Evolutionary conservation across 2,329 filamentous ascomycete species (phyloP), one percentile per base, ranked within the genome.

Genomic region (Alternaria hordeiaustralica): DNA sequence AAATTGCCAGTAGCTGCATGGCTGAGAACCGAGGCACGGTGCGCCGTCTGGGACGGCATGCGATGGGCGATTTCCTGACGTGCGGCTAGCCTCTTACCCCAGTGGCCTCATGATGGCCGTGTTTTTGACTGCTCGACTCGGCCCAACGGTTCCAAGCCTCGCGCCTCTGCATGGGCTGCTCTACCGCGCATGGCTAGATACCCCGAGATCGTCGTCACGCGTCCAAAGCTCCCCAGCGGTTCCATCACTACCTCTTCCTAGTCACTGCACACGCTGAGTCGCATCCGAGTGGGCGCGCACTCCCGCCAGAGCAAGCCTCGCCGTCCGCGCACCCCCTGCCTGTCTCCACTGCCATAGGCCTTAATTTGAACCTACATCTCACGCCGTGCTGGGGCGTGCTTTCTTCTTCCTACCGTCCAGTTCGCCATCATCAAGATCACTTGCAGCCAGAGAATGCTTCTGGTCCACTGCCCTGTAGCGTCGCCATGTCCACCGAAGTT

Each of bases 361-460:
- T 80, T 80, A 79, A 80, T 80, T 79, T 79, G 76, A 73, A 74
- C 71, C 66, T 73, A 66, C 71, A 74, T 75, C 72, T 71, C 69
- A 73, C 74, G 68, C 69, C 65, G 66, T 74, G 70, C 72, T 71
- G 71, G 63, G 58, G 59, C 66, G 66, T 69, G 67, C 66, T 58
- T 67, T 67, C 69, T 69, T 71, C 64, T 73, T 70, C 66, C 67
- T 62, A 68, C 67, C 69, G 61, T 69, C 62, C 64, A 64, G 65
- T 64, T 66, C 50, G 61, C 61, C 55, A 57, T 61, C 58, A 58
- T 47, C 62, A 68, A 36, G 21, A 58, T 60, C 58, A 57, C 45
- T 61, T 61, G 45, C 69, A 65, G 61, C 72, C 71, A 78, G 75
- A 75, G 57, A 65, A 80, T 80, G 78, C 72, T 69, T 74, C 66